These are phyloP conservation scores for Penicillium taxi DNA, from an alignment of 495 filamentous ascomycete species.

Conservation along the genomic window DNA sequence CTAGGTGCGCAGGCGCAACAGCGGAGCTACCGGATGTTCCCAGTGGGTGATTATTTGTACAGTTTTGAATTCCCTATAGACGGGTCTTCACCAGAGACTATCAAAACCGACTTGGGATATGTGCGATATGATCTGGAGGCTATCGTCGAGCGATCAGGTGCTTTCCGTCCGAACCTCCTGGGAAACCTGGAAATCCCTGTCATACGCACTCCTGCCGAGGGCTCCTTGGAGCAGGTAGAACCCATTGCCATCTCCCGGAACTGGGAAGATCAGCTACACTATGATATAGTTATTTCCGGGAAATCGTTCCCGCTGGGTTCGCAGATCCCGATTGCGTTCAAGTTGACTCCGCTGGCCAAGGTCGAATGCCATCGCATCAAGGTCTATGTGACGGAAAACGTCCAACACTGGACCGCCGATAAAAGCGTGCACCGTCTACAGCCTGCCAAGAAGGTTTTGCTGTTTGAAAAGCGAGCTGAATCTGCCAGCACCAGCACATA, in stretches of 20 bases:
- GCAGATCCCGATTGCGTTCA: conserved; percentile 95
- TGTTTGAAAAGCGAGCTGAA: conserved; percentile 89
- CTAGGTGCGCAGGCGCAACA: conserved; percentile 53
- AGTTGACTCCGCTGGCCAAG: conserved; percentile 90
- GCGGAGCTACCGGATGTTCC: conserved; percentile 84
- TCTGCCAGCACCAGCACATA: conserved; percentile 69
- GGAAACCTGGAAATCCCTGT: conserved; percentile 79
- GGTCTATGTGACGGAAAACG: conserved; percentile 87
- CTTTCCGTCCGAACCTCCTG: conserved; percentile 84
- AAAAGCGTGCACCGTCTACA: conserved; percentile 85
- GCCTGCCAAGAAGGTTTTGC: conserved; percentile 68
- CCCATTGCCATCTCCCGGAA: conserved; percentile 94
- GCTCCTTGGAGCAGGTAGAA: conserved; percentile 87
- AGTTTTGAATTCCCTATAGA: conserved; percentile 93
- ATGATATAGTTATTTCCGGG: conserved; percentile 97
- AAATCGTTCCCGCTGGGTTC: conserved; percentile 94
- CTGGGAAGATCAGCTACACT: conserved; percentile 98
- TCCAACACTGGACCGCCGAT: conserved; percentile 87
- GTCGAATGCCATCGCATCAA: conserved; percentile 96
- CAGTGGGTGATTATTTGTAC: conserved; percentile 87
- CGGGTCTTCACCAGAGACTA: conserved; percentile 84
- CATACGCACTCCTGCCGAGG: conserved; percentile 81
- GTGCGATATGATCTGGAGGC: conserved; percentile 89
- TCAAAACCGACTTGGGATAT: conserved; percentile 77
- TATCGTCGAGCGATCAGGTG: conserved; percentile 78